A percentile compares a stretch with the other conserved stretches of the same genome.
Evolutionary conservation across 371 early-diverging fungal species (phyloP).

Genomic region (Rhizopus stolonifer): DNA sequence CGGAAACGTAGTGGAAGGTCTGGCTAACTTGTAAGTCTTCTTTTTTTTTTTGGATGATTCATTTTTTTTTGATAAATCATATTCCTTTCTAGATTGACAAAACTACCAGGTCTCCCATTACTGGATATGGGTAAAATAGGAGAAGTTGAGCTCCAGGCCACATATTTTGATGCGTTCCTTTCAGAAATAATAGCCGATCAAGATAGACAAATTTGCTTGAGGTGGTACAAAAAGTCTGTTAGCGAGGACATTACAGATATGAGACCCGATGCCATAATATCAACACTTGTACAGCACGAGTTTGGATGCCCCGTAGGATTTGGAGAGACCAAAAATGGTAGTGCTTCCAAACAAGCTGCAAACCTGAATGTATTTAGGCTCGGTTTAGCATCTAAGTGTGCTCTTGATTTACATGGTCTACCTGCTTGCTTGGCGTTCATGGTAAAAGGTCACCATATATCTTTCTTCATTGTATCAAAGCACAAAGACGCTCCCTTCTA

Average conservation of each 20-base stretch:
- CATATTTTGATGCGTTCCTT: conserved; percentile 3
- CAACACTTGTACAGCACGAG: conserved; percentile 3
- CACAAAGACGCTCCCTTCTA: conserved; percentile 4
- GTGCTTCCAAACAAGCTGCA: conserved; percentile 6
- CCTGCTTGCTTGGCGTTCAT: conserved; percentile 12
- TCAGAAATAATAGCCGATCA: conserved; percentile 6
- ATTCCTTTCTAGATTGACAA: conserved; percentile 6
- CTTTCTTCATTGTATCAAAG: conserved; percentile 16
- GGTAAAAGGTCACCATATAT: conserved; percentile 4
- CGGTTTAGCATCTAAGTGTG: conserved; percentile 11
- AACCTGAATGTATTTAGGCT: conserved; percentile 12
- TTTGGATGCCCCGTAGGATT: conserved; percentile 8
- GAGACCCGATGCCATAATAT: conserved; percentile 5
- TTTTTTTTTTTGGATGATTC: conserved; percentile 3
- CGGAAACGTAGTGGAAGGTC: conserved; percentile 4
- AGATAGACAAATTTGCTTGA: not conserved
- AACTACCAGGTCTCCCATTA: not conserved
- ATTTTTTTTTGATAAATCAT: conserved; percentile 3
- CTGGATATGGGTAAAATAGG: conserved; percentile 3
- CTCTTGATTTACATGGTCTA: conserved; percentile 9
- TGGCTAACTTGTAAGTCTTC: conserved; percentile 11
- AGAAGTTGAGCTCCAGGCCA: conserved; percentile 6
- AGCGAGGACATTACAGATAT: not conserved
- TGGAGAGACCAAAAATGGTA: conserved; percentile 7
- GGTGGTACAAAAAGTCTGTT: conserved; percentile 1